These are phyloP conservation scores for Pugionium dolabratum DNA, from an alignment of 345 rosid genomes.

Conservation along the genomic window DNA sequence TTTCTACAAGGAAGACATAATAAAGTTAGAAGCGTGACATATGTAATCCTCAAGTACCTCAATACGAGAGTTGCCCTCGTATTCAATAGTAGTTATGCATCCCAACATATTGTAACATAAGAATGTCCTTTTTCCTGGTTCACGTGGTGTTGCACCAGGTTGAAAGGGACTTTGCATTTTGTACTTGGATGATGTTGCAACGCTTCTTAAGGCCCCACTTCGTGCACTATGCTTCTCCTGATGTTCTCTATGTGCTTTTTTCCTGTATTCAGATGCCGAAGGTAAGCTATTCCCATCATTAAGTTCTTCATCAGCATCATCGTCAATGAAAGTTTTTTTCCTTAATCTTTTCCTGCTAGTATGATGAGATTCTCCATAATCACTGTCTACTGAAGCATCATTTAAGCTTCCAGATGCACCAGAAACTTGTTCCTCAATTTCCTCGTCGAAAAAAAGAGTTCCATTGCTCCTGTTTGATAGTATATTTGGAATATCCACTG, in stretches of 20 bases:
- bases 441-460: conserved; percentile 71
- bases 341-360: conserved; percentile 66
- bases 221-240: conserved; percentile 50
- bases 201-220: conserved; percentile 44
- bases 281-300: conserved; percentile 49
- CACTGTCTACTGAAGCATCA: conserved; percentile 63
- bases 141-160: conserved; percentile 80
- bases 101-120: conserved; percentile 97
- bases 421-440: conserved; percentile 46
- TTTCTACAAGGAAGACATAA: not conserved
- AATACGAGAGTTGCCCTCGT: conserved; percentile 89
- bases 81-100: conserved; percentile 77
- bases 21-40: conserved; percentile 2
- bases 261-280: conserved; percentile 45
- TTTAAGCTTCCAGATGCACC: conserved; percentile 63
- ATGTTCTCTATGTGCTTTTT: conserved; percentile 41
- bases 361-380: conserved; percentile 59
- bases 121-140: conserved; percentile 74
- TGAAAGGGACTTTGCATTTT: conserved; percentile 93
- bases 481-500: conserved; percentile 66
- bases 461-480: conserved; percentile 67
- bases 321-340: conserved; percentile 48
- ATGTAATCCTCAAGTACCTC: conserved; percentile 55
- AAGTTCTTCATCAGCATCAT: conserved; percentile 49
- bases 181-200: conserved; percentile 43